A percentile compares a stretch with the other conserved stretches of the same genome.
Conservation (phyloP, 2,329 filamentous ascomycete species). For the Didymella arachidicola region DNA sequence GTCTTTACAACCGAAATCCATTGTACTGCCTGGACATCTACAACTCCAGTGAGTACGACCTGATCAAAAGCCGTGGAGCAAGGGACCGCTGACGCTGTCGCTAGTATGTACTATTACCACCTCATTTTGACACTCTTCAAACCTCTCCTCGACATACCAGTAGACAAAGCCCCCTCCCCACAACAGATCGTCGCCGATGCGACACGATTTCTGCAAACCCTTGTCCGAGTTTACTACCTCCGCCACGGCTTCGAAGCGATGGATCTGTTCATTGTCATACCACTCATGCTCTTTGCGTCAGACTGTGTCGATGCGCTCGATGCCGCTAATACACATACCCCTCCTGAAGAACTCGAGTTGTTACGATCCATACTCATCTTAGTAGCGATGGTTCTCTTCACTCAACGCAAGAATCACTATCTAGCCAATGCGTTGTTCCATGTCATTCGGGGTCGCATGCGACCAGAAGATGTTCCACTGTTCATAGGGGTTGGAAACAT, state of each 20-base stretch:
- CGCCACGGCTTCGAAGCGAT: slow-evolving; percentile 1
- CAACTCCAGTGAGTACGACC: neutral
- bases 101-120: neutral
- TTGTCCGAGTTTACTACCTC: neutral
- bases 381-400: neutral
- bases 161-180: neutral
- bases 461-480: neutral
- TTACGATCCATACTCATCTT: neutral
- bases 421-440: neutral
- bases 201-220: neutral
- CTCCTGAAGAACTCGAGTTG: neutral
- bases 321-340: neutral
- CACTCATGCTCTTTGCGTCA: neutral
- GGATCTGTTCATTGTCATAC: neutral
- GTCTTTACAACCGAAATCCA: neutral
- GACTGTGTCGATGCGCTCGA: neutral
- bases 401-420: neutral
- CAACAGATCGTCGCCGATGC: neutral
- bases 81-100: neutral
- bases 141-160: neutral
- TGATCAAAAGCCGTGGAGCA: neutral
- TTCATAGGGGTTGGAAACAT: neutral
- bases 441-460: neutral
- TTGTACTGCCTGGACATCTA: neutral
- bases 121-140: neutral